A percentile compares a stretch with the other conserved stretches of the same genome.
These are phyloP conservation scores for Chalaropsis thielavioides DNA, from an alignment of 2,329 filamentous ascomycete genomes.

Conservation along the genomic window DNA sequence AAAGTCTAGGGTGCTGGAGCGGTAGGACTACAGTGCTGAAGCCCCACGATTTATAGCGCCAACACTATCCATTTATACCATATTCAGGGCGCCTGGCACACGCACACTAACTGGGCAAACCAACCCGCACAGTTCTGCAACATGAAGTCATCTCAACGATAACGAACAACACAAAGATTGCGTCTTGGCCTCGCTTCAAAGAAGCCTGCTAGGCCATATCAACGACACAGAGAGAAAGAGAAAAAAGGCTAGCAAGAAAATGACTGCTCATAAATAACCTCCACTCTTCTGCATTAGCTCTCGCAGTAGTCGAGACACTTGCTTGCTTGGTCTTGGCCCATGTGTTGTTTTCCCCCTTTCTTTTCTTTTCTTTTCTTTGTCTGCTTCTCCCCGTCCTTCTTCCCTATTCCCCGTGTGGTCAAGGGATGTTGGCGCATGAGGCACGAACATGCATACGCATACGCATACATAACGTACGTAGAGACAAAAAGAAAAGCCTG, in stretches of 20 bases:
- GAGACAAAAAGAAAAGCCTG: not conserved
- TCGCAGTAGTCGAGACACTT: conserved; percentile 3
- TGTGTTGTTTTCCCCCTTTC: not conserved
- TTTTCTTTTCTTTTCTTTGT: not conserved
- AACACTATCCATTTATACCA: no score
- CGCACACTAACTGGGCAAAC: no score
- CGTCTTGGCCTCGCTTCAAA: no score
- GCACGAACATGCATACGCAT: no score
- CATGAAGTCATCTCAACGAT: no score
- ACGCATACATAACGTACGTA: no score
- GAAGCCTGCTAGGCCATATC: no score
- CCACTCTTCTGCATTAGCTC: not conserved
- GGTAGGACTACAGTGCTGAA: not conserved
- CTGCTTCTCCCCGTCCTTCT: not conserved
- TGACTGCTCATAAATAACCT: not conserved
- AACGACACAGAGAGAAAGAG: no score
- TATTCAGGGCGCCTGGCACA: no score
- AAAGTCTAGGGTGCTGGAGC: not conserved
- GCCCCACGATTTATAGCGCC: not conserved
- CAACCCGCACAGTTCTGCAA: no score
- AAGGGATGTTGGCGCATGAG: not conserved
- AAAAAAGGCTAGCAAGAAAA: not conserved
- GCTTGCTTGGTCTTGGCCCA: not conserved
- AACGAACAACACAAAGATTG: no score
- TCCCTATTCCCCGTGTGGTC: not conserved